phyloP scores from a whole-genome alignment of 2,329 filamentous ascomycete species.

The Eutypella sp. region DNA sequence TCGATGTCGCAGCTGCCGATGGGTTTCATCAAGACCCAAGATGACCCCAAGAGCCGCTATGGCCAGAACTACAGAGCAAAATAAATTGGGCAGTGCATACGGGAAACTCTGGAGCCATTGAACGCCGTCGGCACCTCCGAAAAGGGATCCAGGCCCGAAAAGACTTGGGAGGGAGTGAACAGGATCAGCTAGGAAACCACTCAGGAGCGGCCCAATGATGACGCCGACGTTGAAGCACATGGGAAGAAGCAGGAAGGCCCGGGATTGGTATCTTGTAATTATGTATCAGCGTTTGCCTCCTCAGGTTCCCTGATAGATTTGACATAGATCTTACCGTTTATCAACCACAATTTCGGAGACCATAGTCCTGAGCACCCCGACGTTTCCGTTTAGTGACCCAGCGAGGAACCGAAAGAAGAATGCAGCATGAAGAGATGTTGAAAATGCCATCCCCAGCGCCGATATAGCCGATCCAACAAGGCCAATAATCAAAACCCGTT shows the following conservation, averaged over 20 bases:
- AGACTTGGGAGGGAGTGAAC: slow-evolving; percentile 30
- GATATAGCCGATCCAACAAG: slow-evolving; percentile 59
- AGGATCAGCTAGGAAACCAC: slow-evolving; percentile 36
- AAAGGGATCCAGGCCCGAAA: slow-evolving; percentile 30
- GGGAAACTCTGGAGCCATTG: slow-evolving; percentile 40
- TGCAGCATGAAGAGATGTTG: slow-evolving; percentile 52
- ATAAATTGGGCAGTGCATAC: slow-evolving; percentile 43
- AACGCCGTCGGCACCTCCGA: slow-evolving; percentile 13
- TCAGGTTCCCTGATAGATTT: slow-evolving; percentile 17
- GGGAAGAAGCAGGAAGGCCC: slow-evolving; percentile 31
- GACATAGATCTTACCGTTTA: background rate
- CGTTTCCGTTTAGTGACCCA: slow-evolving; percentile 63
- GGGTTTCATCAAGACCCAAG: background rate
- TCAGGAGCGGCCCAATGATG: slow-evolving; percentile 47
- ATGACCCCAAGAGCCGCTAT: background rate
- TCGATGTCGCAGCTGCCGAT: background rate
- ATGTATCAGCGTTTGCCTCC: slow-evolving; percentile 32
- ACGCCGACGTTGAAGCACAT: slow-evolving; percentile 68
- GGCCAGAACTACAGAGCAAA: background rate
- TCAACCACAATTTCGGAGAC: background rate
- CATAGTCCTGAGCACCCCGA: slow-evolving; percentile 68
- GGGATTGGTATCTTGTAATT: slow-evolving; percentile 33
- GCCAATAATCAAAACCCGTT: slow-evolving; percentile 69
- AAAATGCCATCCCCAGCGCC: slow-evolving; percentile 65
- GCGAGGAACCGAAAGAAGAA: slow-evolving; percentile 58